Percentiles rank a stretch among this genome's conserved stretches.
phyloP scores from a whole-genome alignment of 164 flowering plant genomes.

The Annona cherimola region DNA sequence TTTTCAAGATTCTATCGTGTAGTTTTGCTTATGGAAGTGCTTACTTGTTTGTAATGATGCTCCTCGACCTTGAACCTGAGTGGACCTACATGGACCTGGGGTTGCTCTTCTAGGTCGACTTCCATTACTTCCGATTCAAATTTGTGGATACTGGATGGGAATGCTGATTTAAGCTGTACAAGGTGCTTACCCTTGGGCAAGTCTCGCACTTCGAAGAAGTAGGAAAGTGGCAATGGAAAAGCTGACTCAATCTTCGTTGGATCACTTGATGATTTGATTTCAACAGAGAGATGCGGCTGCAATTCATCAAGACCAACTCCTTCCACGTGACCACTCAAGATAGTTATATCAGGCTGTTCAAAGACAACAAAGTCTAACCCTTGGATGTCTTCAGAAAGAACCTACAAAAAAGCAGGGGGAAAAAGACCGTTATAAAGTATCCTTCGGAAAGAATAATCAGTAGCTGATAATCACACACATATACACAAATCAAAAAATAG shows the following conservation, averaged over 20 bases:
- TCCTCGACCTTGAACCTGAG: conserved; percentile 63
- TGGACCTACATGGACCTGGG: conserved; percentile 82
- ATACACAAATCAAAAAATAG: too few species aligned
- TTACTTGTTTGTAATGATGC: conserved; percentile 72
- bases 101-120: conserved; percentile 68
- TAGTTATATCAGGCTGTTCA: conserved; percentile 83
- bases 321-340: conserved; percentile 85
- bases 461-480: too few species aligned
- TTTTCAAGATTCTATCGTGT: neutral
- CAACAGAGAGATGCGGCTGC: conserved; percentile 63
- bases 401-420: conserved; percentile 30
- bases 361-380: conserved; percentile 80
- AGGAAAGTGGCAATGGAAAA: conserved; percentile 76
- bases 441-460: neutral
- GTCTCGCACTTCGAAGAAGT: conserved; percentile 78
- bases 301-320: conserved; percentile 52
- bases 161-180: conserved; percentile 58
- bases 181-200: conserved; percentile 73
- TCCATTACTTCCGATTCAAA: conserved; percentile 78
- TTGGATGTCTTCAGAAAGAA: conserved; percentile 65
- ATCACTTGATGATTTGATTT: conserved; percentile 74
- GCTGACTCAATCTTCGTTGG: conserved; percentile 57
- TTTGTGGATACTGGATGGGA: conserved; percentile 46
- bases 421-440: neutral
- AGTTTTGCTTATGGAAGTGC: neutral